Evolutionary conservation across 1,284 basidiomycete species (phyloP).

Genomic region (Phenoliferia sp.): DNA sequence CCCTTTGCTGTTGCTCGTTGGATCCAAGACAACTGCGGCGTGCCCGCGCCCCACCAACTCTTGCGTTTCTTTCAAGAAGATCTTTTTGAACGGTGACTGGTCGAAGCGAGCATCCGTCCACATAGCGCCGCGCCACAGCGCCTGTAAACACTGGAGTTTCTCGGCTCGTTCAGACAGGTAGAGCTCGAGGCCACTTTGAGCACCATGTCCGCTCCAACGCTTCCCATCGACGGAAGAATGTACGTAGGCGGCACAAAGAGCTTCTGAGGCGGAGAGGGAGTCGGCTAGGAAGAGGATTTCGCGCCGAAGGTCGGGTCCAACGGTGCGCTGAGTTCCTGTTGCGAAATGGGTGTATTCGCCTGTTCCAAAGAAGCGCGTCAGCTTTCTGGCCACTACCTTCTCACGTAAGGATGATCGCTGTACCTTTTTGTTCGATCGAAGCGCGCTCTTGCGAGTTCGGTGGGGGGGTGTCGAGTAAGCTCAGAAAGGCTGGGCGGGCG

Average conservation of each 20-base stretch:
- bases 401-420: too few species aligned
- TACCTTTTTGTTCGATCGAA: slow-evolving; percentile 63
- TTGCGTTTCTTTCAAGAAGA: slow-evolving; percentile 32
- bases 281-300: slow-evolving; percentile 69
- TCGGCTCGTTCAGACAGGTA: slow-evolving; percentile 63
- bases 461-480: slow-evolving; percentile 45
- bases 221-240: slow-evolving; percentile 54
- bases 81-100: slow-evolving; percentile 23
- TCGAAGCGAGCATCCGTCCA: slow-evolving; percentile 34
- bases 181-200: slow-evolving; percentile 58
- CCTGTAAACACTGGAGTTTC: slow-evolving; percentile 60
- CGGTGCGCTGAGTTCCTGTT: slow-evolving; percentile 51
- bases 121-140: slow-evolving; percentile 45
- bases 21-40: slow-evolving; percentile 31
- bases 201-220: slow-evolving; percentile 11
- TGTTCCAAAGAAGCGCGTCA: slow-evolving; percentile 2
- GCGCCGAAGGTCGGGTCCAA: slow-evolving; percentile 56
- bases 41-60: slow-evolving; percentile 30
- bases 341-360: slow-evolving; percentile 30
- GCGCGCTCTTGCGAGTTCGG: slow-evolving; percentile 59
- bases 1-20: slow-evolving; percentile 38
- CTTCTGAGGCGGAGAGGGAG: slow-evolving; percentile 70
- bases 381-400: background rate
- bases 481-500: slow-evolving; percentile 28
- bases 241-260: slow-evolving; percentile 64